Percentiles rank a stretch among this genome's conserved stretches.
Conservation (phyloP, 805 yeast genomes). For the Wickerhamomyces pijperi region DNA sequence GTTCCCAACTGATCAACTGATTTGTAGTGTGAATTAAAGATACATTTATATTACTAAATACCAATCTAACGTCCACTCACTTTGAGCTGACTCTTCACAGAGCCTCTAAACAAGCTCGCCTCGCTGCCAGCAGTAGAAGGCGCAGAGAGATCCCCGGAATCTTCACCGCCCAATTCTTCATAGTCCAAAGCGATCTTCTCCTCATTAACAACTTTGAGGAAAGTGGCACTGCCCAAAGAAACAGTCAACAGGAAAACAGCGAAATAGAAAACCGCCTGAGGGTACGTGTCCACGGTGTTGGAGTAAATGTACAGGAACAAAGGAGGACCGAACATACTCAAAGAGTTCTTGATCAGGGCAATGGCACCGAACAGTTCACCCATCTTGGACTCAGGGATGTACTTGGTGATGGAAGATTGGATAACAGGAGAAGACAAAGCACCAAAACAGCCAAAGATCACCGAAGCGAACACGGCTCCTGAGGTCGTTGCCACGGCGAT, state of each 20-base stretch:
- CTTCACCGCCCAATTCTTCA: neutral
- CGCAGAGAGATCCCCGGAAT: neutral
- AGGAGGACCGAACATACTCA: constrained; percentile 39
- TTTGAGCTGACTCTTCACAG: neutral
- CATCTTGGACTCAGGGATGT: constrained; percentile 42
- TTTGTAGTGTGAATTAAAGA: neutral
- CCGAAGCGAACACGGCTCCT: constrained; percentile 21
- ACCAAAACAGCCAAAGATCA: constrained; percentile 33
- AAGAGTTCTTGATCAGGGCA: constrained; percentile 42
- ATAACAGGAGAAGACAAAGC: constrained; percentile 45
- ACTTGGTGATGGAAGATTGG: constrained; percentile 50
- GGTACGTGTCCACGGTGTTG: constrained; percentile 25
- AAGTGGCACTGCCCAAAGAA: neutral
- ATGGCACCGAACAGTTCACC: constrained; percentile 72
- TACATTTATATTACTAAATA: too few relatives aligned
- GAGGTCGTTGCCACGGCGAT: constrained; percentile 23
- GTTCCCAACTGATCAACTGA: too few relatives aligned
- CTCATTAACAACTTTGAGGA: neutral
- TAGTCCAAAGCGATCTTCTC: neutral
- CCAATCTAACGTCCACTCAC: neutral
- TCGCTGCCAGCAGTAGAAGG: neutral
- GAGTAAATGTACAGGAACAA: constrained; percentile 37
- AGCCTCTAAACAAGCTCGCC: neutral
- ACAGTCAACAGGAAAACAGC: constrained; percentile 9
- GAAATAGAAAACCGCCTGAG: constrained; percentile 25